A percentile compares a stretch with the other conserved stretches of the same genome.
phyloP scores from a whole-genome alignment of 139 green algal species.

The Chlorella sp. region DNA sequence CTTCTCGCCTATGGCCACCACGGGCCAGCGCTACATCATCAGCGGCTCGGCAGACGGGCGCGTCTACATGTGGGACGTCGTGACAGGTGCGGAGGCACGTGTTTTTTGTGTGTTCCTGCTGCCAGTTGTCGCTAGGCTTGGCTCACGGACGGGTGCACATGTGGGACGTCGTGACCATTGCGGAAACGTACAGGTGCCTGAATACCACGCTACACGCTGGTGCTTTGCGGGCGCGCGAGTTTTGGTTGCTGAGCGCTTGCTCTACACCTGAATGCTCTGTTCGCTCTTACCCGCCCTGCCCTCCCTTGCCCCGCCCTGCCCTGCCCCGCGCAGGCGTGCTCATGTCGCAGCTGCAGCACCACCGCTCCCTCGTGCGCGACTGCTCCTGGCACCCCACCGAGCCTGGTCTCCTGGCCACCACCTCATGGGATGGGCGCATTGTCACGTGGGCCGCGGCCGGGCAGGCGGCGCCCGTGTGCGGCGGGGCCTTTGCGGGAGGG shows the following conservation, averaged over 20 bases:
- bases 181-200: conserved; percentile 1
- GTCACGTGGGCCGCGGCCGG: no score
- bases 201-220: neutral
- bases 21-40: conserved; percentile 91
- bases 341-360: neutral
- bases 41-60: conserved; percentile 60
- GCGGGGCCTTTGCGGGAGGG: no score
- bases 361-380: neutral
- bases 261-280: neutral
- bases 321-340: neutral
- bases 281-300: neutral
- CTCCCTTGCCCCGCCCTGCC: neutral
- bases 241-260: neutral
- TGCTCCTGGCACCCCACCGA: conserved; percentile 71
- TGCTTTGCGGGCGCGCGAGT: neutral
- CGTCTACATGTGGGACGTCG: conserved; percentile 76
- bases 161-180: neutral
- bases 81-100: conserved; percentile 56
- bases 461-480: no score
- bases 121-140: neutral
- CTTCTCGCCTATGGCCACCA: conserved; percentile 60
- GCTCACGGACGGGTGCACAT: neutral
- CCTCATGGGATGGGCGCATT: neutral
- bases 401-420: conserved; percentile 64
- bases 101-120: neutral